A percentile compares a stretch with the other conserved stretches of the same genome.
These are phyloP conservation scores for Mercurialis annua DNA, from an alignment of 345 rosid species.

Conservation along the genomic window DNA sequence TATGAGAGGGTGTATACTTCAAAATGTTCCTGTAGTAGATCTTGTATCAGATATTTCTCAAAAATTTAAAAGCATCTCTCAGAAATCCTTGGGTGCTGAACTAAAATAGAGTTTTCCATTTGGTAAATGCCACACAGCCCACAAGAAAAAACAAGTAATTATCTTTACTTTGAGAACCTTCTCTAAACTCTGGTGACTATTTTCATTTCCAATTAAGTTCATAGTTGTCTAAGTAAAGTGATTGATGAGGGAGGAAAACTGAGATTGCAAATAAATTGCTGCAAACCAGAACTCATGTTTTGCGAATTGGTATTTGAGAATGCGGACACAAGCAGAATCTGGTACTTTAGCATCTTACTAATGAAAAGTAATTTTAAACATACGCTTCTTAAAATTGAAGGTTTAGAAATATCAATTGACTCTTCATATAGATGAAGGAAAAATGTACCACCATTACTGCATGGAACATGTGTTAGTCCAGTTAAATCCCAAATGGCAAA, in stretches of 20 bases:
- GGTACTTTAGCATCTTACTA: background rate
- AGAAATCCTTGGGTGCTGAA: background rate
- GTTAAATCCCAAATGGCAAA: background rate
- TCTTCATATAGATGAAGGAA: background rate
- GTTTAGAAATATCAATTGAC: background rate
- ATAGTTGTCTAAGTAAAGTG: background rate
- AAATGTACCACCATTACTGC: background rate
- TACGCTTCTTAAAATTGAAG: background rate
- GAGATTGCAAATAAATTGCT: conserved; percentile 1
- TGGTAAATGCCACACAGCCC: background rate
- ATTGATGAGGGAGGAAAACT: background rate
- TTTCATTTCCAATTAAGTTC: background rate
- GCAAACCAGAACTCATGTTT: background rate
- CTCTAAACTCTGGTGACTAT: background rate
- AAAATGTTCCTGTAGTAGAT: background rate
- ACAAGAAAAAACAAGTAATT: background rate
- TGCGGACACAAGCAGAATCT: background rate
- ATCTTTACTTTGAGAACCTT: background rate
- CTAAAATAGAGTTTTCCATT: background rate
- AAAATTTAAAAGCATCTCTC: background rate
- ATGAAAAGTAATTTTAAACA: background rate
- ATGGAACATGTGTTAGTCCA: background rate
- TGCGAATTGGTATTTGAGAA: background rate
- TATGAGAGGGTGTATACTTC: background rate
- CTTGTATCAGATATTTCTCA: background rate